Evolutionary conservation across 352 stramenopile species (phyloP).

Genomic region (Phytopythium boreale): DNA sequence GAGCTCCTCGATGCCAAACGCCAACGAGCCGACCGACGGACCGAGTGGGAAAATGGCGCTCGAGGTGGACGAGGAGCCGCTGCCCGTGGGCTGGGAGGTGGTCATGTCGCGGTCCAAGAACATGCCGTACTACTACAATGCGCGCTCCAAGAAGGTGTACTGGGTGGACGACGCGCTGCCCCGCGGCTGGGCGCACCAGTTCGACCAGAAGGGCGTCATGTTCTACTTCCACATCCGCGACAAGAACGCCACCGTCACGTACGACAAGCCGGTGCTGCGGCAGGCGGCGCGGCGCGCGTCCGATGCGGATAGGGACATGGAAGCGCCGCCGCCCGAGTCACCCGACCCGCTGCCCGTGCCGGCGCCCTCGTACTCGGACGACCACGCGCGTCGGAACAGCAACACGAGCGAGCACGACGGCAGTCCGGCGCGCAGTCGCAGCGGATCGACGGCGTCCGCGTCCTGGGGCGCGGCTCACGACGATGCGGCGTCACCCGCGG

Average conservation of each 20-base stretch:
- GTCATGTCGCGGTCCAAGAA: conserved; percentile 81
- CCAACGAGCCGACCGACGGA: too few relatives aligned
- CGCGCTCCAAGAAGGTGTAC: conserved; percentile 73
- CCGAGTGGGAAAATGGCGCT: conserved; percentile 18
- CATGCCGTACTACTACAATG: conserved; percentile 85
- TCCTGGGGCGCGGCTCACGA: conserved; percentile 7
- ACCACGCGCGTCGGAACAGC: neutral
- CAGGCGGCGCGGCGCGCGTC: neutral
- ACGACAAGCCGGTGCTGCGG: conserved; percentile 65
- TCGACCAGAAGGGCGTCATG: conserved; percentile 49
- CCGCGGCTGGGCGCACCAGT: conserved; percentile 76
- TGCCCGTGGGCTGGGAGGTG: conserved; percentile 75
- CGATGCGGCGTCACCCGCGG: conserved; percentile 9
- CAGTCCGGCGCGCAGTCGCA: conserved; percentile 7
- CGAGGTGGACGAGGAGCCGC: conserved; percentile 54
- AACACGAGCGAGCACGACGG: neutral
- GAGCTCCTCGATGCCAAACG: neutral
- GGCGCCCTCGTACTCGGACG: conserved; percentile 38
- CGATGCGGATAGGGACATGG: neutral
- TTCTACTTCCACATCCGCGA: conserved; percentile 80
- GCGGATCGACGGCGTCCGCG: conserved; percentile 5
- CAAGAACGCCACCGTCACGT: conserved; percentile 66
- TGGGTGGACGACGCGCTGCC: conserved; percentile 82
- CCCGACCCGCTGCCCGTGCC: conserved; percentile 40
- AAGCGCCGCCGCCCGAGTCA: conserved; percentile 9